phyloP scores from a whole-genome alignment of 169 alveolate genomes.

The Ichthyophthirius multifiliis region DNA sequence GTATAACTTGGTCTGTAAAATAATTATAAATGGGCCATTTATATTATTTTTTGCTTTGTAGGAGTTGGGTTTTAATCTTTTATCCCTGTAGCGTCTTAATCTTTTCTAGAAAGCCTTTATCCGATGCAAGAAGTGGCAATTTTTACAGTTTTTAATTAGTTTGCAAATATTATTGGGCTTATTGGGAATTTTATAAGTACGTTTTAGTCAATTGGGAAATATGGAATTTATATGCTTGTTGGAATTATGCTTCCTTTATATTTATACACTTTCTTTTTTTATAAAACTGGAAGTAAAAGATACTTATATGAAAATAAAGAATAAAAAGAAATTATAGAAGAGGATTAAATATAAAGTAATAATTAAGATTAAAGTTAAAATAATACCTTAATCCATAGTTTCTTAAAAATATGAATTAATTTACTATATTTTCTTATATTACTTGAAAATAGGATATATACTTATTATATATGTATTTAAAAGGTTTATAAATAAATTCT shows the following conservation, averaged over 20 bases:
- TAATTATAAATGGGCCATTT: not conserved
- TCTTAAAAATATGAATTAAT: too few species aligned
- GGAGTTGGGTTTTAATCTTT: slow-evolving; percentile 2
- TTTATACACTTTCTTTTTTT: not conserved
- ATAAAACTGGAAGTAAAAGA: not conserved
- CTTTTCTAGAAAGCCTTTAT: not conserved
- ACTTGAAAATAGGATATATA: too few species aligned
- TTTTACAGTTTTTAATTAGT: not conserved
- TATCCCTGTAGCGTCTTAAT: not conserved
- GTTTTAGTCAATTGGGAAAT: not conserved
- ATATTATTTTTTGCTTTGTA: not conserved
- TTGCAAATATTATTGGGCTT: not conserved
- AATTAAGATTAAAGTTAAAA: too few species aligned
- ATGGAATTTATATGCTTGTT: not conserved
- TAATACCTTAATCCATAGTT: too few species aligned
- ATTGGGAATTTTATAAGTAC: not conserved
- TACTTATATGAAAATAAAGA: not conserved
- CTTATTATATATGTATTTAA: too few species aligned
- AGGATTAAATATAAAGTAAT: too few species aligned
- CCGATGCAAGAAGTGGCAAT: not conserved
- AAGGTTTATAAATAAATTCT: too few species aligned
- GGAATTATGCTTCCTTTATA: not conserved
- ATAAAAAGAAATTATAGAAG: too few species aligned
- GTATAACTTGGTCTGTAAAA: not conserved
- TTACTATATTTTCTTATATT: too few species aligned